phyloP scores from a whole-genome alignment of 83 land plant species.

The Picea mariana region DNA sequence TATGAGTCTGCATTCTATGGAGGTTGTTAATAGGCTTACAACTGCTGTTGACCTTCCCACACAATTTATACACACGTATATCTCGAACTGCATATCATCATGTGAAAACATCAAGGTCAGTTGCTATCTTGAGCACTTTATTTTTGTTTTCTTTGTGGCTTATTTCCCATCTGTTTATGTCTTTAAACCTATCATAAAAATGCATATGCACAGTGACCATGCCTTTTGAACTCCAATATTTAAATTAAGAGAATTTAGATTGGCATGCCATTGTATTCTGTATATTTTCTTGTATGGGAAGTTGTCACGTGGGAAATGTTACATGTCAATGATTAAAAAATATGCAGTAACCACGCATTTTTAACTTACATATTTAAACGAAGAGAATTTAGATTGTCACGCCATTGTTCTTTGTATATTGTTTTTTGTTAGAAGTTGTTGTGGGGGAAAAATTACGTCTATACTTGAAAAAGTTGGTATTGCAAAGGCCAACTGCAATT shows the following conservation, averaged over 20 bases:
- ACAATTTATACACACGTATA: conserved; percentile 91
- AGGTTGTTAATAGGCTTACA: conserved; percentile 97
- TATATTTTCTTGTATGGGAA: neutral
- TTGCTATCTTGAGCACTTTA: conserved; percentile 7
- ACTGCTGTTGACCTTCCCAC: conserved; percentile 92
- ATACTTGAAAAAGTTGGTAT: neutral
- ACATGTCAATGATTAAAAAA: too few relatives aligned
- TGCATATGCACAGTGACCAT: neutral
- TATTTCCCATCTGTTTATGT: neutral
- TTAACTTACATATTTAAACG: too few relatives aligned
- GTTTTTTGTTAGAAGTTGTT: too few relatives aligned
- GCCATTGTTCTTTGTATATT: too few relatives aligned
- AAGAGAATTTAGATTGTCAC: too few relatives aligned
- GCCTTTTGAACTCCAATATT: neutral
- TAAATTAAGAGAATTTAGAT: neutral
- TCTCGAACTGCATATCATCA: conserved; percentile 87
- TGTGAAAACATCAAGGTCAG: conserved; percentile 90
- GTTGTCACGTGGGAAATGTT: too few relatives aligned
- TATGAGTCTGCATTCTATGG: conserved; percentile 99
- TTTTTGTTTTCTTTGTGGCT: neutral
- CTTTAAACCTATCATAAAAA: neutral
- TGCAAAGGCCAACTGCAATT: neutral
- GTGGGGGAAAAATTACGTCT: too few relatives aligned
- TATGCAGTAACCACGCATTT: too few relatives aligned
- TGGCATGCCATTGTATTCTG: neutral